A percentile compares a stretch with the other conserved stretches of the same genome.
Evolutionary conservation across 257 asterid genomes (phyloP).

Genomic region (Euphrasia confusa): DNA sequence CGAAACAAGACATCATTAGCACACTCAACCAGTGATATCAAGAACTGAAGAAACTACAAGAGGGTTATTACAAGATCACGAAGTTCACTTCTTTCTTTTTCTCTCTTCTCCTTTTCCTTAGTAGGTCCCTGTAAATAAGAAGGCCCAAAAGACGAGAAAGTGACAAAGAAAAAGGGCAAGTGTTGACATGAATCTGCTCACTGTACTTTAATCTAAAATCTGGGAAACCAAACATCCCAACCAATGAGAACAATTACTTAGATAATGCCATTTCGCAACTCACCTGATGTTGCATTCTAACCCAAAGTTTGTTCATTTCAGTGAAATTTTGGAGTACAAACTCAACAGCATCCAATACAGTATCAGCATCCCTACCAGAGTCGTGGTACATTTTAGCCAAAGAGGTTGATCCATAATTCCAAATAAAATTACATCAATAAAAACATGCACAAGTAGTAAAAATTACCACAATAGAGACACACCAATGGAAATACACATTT

Average conservation of each 20-base stretch:
- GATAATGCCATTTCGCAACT: conserved; percentile 36
- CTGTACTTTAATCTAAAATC: conserved; percentile 36
- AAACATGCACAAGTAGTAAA: conserved; percentile 16
- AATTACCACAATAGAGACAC: conserved; percentile 9
- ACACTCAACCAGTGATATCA: conserved; percentile 21
- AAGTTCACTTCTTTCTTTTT: conserved; percentile 95
- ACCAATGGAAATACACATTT: neutral
- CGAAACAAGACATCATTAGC: conserved; percentile 30
- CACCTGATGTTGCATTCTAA: conserved; percentile 99
- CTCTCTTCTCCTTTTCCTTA: conserved; percentile 92
- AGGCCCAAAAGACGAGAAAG: conserved; percentile 35
- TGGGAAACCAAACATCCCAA: conserved; percentile 32
- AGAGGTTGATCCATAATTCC: conserved; percentile 17
- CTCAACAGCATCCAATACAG: conserved; percentile 85
- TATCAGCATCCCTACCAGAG: conserved; percentile 79
- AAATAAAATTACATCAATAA: conserved; percentile 13
- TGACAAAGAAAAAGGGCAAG: conserved; percentile 31
- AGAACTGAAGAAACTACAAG: conserved; percentile 16
- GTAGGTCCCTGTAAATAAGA: conserved; percentile 85
- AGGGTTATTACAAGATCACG: conserved; percentile 83
- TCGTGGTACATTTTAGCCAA: conserved; percentile 23
- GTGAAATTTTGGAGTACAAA: conserved; percentile 98
- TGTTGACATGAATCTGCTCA: conserved; percentile 39
- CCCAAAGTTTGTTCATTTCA: conserved; percentile 99
- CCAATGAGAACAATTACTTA: conserved; percentile 35